Base-by-base conservation (phyloP, 352 stramenopile genomes). In the Phytopythium boreale region DNA sequence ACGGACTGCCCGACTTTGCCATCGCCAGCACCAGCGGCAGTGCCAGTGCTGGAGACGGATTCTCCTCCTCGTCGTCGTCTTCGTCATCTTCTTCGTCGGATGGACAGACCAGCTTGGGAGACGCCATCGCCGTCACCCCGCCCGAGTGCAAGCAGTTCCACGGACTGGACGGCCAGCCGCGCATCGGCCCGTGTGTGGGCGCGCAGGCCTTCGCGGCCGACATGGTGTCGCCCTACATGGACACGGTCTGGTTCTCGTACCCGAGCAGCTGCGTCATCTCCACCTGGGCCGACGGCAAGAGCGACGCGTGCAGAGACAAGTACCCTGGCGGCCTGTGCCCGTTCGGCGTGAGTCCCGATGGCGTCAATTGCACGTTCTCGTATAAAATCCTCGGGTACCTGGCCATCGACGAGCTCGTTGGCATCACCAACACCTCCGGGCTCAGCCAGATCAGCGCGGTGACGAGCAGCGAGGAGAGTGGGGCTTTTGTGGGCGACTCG, bases 241-340 rank as follows among this genome's bases (percentile, higher is more conserved):
- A 91, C 66, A 80, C 82, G 20, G 74, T 89, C 10, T 91, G 82
- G 82, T 91, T 89, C 72, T 89, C 80, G 61, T 91, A 89, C 72
- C 80, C 82, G 5, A 77, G 70, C 39, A 84, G 75, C 61, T 91
- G 82, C 49, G 75, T 79, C 49, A 87, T 76, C 56, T 77, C 70
- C n/a, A 75, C 63, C 12, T 90, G 81, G 79, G 56, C 26, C 19
- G 60, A 60, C 11, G 70, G 71, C 56, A 91, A 91, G 67, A 78
- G 59, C n/a, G 62, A 71, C 6, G 43, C 47, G 19, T 89, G 82
- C 58, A 71, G 82, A 11, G 55, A 56, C 0, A 29, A 71, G 26
- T 69, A 75, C 59, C 63, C 61, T 0, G 77, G 80, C n/a, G 82
- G 82, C 14, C 51, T 91, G 29, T 91, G 82, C 62, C 66, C 80